Evolutionary conservation across 192 early-diverging fungal genomes (phyloP), one percentile per base, ranked within the genome.

Genomic region (Obelidium mucronatum): DNA sequence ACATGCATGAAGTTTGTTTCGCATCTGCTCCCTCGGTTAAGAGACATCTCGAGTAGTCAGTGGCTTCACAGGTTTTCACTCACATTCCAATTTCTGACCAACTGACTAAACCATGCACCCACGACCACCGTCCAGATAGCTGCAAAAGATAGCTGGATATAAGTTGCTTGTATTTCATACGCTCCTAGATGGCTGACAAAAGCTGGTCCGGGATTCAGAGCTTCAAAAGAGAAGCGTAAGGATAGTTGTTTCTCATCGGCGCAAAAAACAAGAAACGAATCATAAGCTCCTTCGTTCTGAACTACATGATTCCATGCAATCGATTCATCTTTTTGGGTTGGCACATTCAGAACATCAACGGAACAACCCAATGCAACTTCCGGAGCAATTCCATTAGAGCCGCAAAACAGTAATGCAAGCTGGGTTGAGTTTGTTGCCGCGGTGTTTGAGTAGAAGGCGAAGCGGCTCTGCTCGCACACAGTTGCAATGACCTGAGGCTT

Each of bases 121-220:
- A 15, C 15, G 31, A 40, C 26, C 2, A 65, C 19, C 19, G 6
- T 19, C 63, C 63, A 65, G 15, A 40, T 17, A 65, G 15, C 24
- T 19, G 26, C 8, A 36, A 65, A 65, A 11, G 19, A 8, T 19
- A 40, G 15, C 28, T 65, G 33, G 39, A 65, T 65, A 39, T n/a
- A 65, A 8, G 39, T 15, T 13, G 63, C 63, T 65, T 65, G 63
- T 2, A 65, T 65, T n/a, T 65, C 63, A 26, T 37, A 65, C 2
- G 26, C 31, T 37, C 63, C 63, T 8, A 65, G 63, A 35, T 39
- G 39, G 8, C 63, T 30, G 33, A 65, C 31, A 39, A 37, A 36
- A 8, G 19, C 1, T 2, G 35, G 35, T 15, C 63, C 63, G 1
- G 63, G 63, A 35, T 65, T 65, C 34, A 39, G 17, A 24, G 63